Base-by-base conservation (phyloP, 352 stramenopile species). In the Achlya hypogyna region DNA sequence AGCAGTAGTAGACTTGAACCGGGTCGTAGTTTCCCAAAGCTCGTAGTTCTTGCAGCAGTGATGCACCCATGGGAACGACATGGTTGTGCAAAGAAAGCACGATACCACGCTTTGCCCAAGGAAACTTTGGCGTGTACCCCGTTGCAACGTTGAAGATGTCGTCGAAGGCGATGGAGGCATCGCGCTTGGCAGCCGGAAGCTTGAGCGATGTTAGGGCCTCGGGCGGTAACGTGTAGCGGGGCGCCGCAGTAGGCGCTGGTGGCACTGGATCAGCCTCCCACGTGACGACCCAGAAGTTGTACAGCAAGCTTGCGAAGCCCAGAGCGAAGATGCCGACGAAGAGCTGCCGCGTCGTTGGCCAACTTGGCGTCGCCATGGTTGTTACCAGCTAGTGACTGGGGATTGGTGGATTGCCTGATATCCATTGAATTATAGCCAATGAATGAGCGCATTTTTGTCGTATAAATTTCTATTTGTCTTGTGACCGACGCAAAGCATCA, bases 1-100 rank as follows among this genome's bases (percentile, higher is more conserved):
- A 53, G 45, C 75, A 73, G 28, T 78, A 66, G 60, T 76, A 78
- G 4, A 79, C 54, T 64, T 81, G 75, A 38, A 81, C 72, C 5
- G 73, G 62, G 56, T 78, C 72, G 12, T 72, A 32, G 60, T 81
- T 78, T 25, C 73, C 73, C 0, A 77, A 53, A 34, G 68, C 73
- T 9, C 72, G 71, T 16, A 81, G 62, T 43, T 82, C 73, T 5
- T 69, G 64, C 42, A 82, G 71, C 9, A 82, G 63, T 12, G 75
- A 82, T 12, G 76, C 47, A 0, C 74, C 75, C 72, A 82, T 78
- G 49, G 69, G 47, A 20, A 80, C n/a, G 9, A 77, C 12, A 0
- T 31, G 49, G 43, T 77, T 52, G 63, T 78, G 72, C 66, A 81
- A 70, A 47, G 63, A 73, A 27, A 81, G 53, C 45, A 81, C 63